Base-by-base conservation (phyloP, 768 basidiomycete genomes). In the Lactarius quietus region DNA sequence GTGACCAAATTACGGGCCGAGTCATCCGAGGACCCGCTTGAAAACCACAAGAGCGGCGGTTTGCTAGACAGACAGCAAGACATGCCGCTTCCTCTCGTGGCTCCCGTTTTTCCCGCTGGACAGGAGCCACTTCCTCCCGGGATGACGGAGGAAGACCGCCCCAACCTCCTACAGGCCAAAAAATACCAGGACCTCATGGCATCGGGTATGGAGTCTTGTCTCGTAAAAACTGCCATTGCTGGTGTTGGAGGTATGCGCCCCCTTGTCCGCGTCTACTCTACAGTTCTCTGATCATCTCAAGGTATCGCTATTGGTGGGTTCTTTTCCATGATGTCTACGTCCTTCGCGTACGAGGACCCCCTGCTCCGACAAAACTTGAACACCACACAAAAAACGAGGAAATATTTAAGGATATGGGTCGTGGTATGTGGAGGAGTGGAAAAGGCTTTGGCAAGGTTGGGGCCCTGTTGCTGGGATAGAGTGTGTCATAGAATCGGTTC, bases 381-480 rank as follows among this genome's bases (percentile, higher is more conserved):
- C 65, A 84, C 84, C 53, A 80, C 82, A 28, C 90, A 95, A 74
- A 95, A 95, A 72, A 90, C 93, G 1, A 81, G 53, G 86, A 88
- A 69, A 85, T 96, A 39, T 90, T 97, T 75, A 92, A 86, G 73
- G 95, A 98, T 65, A 98, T 97, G 92, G 95, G 95, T 1, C 85
- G 82, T 69, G 89, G 88, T 38, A 96, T 98, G 93, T 93, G 86
- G 86, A 80, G 82, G 33, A 90, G 82, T 57, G 95, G 96, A 23
- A 95, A 90, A 75, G 90, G 93, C 0, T 98, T 98, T 72, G 95
- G 87, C 0, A 95, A 94, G 79, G 93, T 98, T 54, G 96, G 94
- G 20, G 92, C 92, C 15, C 72, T 98, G 52, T 98, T 92, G 89
- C 94, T n/a, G 95, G 95, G 31, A 86, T 93, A 9, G 96, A 98